phyloP scores from a whole-genome alignment of 306 rosid genomes.

The Trichosanthes truncata region DNA sequence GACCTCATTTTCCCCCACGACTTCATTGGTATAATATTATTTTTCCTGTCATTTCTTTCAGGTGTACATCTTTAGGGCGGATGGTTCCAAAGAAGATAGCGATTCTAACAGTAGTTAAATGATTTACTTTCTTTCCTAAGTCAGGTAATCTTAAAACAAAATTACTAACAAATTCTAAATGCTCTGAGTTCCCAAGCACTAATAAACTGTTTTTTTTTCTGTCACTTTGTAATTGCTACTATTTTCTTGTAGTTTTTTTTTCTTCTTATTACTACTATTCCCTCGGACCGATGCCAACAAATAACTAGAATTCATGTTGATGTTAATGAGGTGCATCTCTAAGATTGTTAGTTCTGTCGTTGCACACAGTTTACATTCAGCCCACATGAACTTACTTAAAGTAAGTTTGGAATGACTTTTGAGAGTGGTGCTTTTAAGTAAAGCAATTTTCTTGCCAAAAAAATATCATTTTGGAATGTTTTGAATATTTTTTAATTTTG shows the following conservation, averaged over 20 bases:
- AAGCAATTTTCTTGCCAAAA: not conserved
- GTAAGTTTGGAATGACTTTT: not conserved
- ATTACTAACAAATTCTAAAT: not conserved
- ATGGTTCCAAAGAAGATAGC: conserved; percentile 16
- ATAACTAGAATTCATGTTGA: not conserved
- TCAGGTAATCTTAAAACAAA: not conserved
- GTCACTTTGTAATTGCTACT: not conserved
- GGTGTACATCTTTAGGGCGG: conserved; percentile 55
- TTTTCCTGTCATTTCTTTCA: conserved; percentile 3
- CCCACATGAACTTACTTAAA: not conserved
- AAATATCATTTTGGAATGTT: not conserved
- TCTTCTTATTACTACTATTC: not conserved
- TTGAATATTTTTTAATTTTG: not conserved
- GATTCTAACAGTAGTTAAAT: not conserved
- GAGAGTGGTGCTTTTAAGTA: not conserved
- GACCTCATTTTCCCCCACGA: not conserved
- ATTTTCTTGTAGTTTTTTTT: not conserved
- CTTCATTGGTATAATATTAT: not conserved
- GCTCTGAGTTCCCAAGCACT: not conserved
- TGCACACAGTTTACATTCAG: not conserved
- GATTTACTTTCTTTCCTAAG: not conserved
- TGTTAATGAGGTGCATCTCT: not conserved
- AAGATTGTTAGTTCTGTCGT: not conserved
- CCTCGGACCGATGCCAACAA: not conserved
- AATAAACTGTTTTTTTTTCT: not conserved